Percentiles rank a stretch among this genome's conserved stretches.
These are phyloP conservation scores for Vachellia pachyceras DNA, from an alignment of 306 rosid genomes.

Conservation along the genomic window DNA sequence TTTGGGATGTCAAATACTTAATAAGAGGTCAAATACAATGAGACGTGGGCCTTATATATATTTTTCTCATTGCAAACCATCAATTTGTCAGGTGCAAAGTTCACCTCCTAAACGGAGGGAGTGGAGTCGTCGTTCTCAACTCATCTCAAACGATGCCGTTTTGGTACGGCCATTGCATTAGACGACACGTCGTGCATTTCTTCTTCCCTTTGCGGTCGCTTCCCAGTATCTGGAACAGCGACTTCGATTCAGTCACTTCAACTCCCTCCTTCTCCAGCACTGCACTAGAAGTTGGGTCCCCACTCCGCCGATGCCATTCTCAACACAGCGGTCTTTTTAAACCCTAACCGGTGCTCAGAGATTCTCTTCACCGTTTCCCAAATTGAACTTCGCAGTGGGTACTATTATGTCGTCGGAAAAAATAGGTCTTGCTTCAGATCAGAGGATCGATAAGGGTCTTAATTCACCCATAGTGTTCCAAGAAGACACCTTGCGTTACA, in stretches of 20 bases:
- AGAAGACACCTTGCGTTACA: conserved; percentile 71
- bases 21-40: too few relatives aligned
- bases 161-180: background rate
- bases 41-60: too few relatives aligned
- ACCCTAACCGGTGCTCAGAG: conserved; percentile 23
- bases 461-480: conserved; percentile 67
- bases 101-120: background rate
- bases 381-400: background rate
- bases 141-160: background rate
- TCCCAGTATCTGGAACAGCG: conserved; percentile 3
- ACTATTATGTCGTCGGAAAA: conserved; percentile 76
- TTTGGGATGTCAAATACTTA: too few relatives aligned
- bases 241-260: conserved; percentile 3
- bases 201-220: conserved; percentile 26
- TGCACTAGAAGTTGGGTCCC: background rate
- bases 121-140: background rate
- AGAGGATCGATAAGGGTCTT: conserved; percentile 66
- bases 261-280: background rate
- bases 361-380: conserved; percentile 39
- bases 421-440: conserved; percentile 55
- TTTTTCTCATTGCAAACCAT: too few relatives aligned
- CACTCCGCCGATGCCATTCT: conserved; percentile 30
- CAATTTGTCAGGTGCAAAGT: too few relatives aligned
- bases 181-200: conserved; percentile 36
- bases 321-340: conserved; percentile 2